Conservation (phyloP, 1,139 yeast genomes). For the Oligophagozyma castellii region DNA sequence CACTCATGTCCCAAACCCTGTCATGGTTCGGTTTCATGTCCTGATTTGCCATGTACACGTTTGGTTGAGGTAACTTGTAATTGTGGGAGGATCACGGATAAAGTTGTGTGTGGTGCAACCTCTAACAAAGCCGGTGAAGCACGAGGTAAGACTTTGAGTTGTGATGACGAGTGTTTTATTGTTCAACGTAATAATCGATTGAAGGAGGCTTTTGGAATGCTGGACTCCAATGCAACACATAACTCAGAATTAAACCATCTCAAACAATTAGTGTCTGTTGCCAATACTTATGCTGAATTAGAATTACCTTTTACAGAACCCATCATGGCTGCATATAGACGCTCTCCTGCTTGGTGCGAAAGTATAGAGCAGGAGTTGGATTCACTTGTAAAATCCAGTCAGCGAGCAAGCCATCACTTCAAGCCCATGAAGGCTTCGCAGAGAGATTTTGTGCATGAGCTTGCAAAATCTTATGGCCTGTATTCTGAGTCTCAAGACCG, state of each 20-base stretch:
- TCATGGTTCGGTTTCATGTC: slow-evolving; percentile 47
- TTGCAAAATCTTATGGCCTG: slow-evolving; percentile 46
- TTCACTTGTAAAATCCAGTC: slow-evolving; percentile 32
- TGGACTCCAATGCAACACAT: slow-evolving; percentile 4
- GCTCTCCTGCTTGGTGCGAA: slow-evolving; percentile 51
- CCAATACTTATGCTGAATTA: slow-evolving; percentile 17
- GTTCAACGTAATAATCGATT: slow-evolving; percentile 47
- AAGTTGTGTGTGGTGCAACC: slow-evolving; percentile 43
- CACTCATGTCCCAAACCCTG: slow-evolving; percentile 53
- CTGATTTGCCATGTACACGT: slow-evolving; percentile 39
- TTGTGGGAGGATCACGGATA: slow-evolving; percentile 44
- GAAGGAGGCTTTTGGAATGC: slow-evolving; percentile 43
- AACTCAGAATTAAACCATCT: slow-evolving; percentile 9
- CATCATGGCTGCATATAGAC: slow-evolving; percentile 31
- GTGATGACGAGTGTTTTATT: slow-evolving; percentile 61
- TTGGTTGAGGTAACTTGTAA: slow-evolving; percentile 39
- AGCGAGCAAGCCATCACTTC: slow-evolving; percentile 36
- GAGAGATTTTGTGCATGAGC: slow-evolving; percentile 54
- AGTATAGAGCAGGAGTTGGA: slow-evolving; percentile 43
- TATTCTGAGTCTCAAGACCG: slow-evolving; percentile 67
- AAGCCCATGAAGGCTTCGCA: slow-evolving; percentile 62
- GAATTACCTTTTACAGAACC: slow-evolving; percentile 31
- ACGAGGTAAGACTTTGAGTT: slow-evolving; percentile 28
- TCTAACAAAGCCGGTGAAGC: slow-evolving; percentile 13
- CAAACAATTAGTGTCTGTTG: slow-evolving; percentile 5